A percentile compares a stretch with the other conserved stretches of the same genome.
These are phyloP conservation scores for Lactifluus hygrophoroides DNA, from an alignment of 768 basidiomycete species.

Conservation along the genomic window DNA sequence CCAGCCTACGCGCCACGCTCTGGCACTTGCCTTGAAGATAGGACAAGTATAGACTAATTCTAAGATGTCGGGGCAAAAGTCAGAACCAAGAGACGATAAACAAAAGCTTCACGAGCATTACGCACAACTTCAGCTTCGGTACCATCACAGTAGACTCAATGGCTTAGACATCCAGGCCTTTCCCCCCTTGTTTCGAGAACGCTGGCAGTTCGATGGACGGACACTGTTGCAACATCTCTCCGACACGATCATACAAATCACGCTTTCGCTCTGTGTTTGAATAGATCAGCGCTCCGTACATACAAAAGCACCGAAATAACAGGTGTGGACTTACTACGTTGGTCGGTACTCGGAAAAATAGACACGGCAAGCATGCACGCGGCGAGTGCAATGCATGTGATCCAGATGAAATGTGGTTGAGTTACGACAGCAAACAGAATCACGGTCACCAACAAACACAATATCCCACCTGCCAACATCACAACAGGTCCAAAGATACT, in stretches of 20 bases:
- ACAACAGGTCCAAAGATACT: too few relatives aligned
- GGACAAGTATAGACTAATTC: too few relatives aligned
- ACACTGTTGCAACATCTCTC: background rate
- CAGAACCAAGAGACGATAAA: too few relatives aligned
- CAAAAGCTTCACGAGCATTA: too few relatives aligned
- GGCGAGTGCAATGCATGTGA: background rate
- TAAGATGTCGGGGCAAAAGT: too few relatives aligned
- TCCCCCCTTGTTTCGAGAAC: background rate
- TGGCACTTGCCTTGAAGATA: too few relatives aligned
- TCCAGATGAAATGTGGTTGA: conserved; percentile 7
- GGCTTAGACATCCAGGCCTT: background rate
- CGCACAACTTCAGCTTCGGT: background rate
- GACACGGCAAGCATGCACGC: background rate
- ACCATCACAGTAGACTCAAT: too few relatives aligned
- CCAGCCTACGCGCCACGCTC: too few relatives aligned
- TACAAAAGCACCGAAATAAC: background rate
- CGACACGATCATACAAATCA: conserved; percentile 3
- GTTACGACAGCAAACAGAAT: background rate
- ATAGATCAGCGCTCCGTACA: background rate
- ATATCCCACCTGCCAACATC: background rate
- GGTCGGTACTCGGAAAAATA: background rate
- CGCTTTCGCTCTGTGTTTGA: conserved; percentile 2
- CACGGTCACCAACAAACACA: conserved; percentile 9
- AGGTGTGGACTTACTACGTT: background rate
- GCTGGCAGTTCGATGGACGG: background rate